These are phyloP conservation scores for Chlamydomonas eustigma DNA, from an alignment of 139 green algal genomes.

Conservation along the genomic window DNA sequence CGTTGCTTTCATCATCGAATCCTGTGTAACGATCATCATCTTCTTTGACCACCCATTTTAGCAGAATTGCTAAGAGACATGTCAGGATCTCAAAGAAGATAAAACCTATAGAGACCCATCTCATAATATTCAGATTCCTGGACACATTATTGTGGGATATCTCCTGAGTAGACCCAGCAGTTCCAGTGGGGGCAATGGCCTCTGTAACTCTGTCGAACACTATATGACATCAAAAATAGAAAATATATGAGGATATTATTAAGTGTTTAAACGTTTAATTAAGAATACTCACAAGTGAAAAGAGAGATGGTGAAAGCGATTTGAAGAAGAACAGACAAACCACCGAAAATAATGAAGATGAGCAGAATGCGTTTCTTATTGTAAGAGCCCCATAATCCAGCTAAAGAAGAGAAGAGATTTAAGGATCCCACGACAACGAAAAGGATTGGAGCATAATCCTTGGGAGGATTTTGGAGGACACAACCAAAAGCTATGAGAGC, in stretches of 20 bases:
- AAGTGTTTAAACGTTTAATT: neutral
- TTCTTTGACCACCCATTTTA: conserved; percentile 30
- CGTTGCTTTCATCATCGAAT: conserved; percentile 13
- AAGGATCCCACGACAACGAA: conserved; percentile 32
- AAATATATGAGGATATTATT: too few species aligned
- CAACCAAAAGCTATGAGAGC: conserved; percentile 32
- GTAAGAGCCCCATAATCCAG: conserved; percentile 36
- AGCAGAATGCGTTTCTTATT: conserved; percentile 38
- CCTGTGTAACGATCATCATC: neutral
- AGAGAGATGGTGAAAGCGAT: conserved; percentile 21
- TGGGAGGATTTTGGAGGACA: conserved; percentile 28
- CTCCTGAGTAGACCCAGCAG: neutral
- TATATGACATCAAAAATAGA: too few species aligned
- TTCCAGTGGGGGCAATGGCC: neutral
- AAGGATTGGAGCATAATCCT: conserved; percentile 10
- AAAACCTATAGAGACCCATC: conserved; percentile 35
- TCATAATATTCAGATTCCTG: conserved; percentile 22
- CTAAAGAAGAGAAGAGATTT: conserved; percentile 30
- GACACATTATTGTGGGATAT: conserved; percentile 16
- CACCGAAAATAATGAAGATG: conserved; percentile 32
- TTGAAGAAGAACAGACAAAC: conserved; percentile 27
- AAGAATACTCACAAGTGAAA: neutral
- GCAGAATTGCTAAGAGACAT: conserved; percentile 18
- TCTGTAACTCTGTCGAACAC: neutral
- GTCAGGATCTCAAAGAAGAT: conserved; percentile 34